A percentile compares a stretch with the other conserved stretches of the same genome.
phyloP scores from a whole-genome alignment of 441 rosid species.

The Pelargonium australe region DNA sequence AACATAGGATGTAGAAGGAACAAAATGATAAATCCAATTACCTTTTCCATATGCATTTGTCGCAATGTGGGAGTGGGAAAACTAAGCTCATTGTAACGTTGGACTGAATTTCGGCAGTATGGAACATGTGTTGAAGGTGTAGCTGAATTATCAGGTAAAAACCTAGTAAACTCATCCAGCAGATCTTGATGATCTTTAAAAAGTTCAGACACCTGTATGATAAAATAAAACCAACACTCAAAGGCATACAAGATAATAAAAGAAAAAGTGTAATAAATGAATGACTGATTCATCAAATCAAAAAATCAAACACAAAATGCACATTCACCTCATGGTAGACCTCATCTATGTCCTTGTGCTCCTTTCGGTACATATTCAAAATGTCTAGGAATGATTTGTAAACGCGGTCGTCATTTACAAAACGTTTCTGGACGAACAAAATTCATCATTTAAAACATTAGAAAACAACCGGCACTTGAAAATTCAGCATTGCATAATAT shows the following conservation, averaged over 20 bases:
- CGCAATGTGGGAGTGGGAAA: conserved; percentile 51
- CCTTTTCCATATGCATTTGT: conserved; percentile 65
- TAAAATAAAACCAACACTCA: not conserved
- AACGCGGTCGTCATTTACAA: conserved; percentile 84
- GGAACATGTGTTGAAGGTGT: conserved; percentile 44
- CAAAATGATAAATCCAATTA: conserved; percentile 22
- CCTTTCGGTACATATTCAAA: conserved; percentile 92
- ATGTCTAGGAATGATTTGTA: conserved; percentile 90
- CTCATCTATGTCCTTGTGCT: conserved; percentile 80
- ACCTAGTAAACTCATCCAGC: conserved; percentile 73
- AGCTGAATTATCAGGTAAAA: conserved; percentile 81
- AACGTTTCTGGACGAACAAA: conserved; percentile 66
- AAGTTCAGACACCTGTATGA: conserved; percentile 69
- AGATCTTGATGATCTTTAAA: conserved; percentile 78
- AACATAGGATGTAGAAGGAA: conserved; percentile 27
- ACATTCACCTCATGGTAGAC: conserved; percentile 78
- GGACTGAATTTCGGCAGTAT: conserved; percentile 48
- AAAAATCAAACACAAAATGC: conserved; percentile 7
- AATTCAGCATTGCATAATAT: conserved; percentile 9
- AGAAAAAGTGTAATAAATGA: conserved; percentile 2
- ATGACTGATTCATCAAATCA: conserved; percentile 4
- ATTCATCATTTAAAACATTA: conserved; percentile 15
- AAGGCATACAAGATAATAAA: conserved; percentile 2
- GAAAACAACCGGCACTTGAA: conserved; percentile 14
- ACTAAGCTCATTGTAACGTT: conserved; percentile 47